Evolutionary conservation across 2,329 filamentous ascomycete genomes (phyloP).

Genomic region (Stagonosporopsis chrysanthemi): DNA sequence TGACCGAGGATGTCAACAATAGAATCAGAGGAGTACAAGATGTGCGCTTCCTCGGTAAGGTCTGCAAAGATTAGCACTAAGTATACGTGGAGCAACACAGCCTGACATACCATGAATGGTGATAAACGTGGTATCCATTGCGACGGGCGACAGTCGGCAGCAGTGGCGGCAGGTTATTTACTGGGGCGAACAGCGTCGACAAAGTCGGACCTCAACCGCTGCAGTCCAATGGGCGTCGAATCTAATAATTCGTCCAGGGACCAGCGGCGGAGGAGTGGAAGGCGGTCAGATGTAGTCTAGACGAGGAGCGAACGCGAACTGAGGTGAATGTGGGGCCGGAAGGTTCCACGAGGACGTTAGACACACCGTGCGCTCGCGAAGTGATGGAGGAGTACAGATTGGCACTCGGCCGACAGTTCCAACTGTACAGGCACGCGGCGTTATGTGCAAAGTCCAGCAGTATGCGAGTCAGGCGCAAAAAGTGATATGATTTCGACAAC

Average conservation of each 20-base stretch:
- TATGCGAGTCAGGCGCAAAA: constrained; percentile 18
- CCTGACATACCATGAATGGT: constrained; percentile 78
- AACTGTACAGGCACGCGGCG: constrained; percentile 17
- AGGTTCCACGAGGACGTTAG: constrained; percentile 33
- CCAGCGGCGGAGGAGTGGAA: constrained; percentile 35
- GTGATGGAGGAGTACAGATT: constrained; percentile 30
- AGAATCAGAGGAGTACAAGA: constrained; percentile 84
- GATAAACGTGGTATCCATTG: constrained; percentile 83
- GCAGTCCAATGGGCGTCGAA: constrained; percentile 40
- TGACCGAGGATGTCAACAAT: constrained; percentile 85
- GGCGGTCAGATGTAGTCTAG: constrained; percentile 10
- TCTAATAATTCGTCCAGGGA: constrained; percentile 49
- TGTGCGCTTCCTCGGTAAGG: constrained; percentile 75
- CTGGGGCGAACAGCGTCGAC: constrained; percentile 2
- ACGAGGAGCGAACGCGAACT: constrained; percentile 23
- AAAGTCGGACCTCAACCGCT: constrained; percentile 29
- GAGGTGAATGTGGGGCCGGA: constrained; percentile 31
- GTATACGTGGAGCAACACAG: constrained; percentile 3
- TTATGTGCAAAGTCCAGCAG: constrained; percentile 10
- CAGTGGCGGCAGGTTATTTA: background rate
- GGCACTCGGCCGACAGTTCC: constrained; percentile 21
- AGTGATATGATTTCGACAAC: constrained; percentile 16
- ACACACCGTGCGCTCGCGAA: constrained; percentile 24
- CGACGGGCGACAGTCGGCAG: constrained; percentile 12
- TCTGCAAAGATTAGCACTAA: constrained; percentile 58